Conservation (phyloP, 352 stramenopile species). For the Phytophthora sp. region DNA sequence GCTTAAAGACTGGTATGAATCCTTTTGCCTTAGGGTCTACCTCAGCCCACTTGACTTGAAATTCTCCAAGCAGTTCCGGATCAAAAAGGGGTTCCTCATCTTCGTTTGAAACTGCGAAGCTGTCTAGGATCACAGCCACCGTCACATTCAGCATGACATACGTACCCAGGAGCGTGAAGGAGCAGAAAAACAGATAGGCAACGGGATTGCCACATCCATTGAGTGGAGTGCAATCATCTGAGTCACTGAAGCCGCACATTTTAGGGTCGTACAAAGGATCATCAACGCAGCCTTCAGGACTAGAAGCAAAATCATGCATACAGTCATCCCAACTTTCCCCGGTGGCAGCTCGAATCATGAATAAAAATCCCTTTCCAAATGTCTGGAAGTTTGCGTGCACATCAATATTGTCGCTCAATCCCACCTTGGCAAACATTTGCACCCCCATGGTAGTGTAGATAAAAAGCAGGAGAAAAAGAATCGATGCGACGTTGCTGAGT, state of each 20-base stretch:
- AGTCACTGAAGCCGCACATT: slow-evolving; percentile 78
- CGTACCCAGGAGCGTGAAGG: slow-evolving; percentile 92
- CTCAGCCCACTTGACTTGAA: slow-evolving; percentile 85
- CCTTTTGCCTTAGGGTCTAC: slow-evolving; percentile 90
- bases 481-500: slow-evolving; percentile 89
- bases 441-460: slow-evolving; percentile 93
- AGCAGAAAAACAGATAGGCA: slow-evolving; percentile 76
- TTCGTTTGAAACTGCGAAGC: slow-evolving; percentile 83
- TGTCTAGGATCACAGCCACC: slow-evolving; percentile 94
- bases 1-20: slow-evolving; percentile 75
- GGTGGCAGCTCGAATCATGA: slow-evolving; percentile 91
- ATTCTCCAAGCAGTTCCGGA: slow-evolving; percentile 85
- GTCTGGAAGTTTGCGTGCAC: slow-evolving; percentile 92
- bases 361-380: slow-evolving; percentile 89
- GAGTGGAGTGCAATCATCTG: slow-evolving; percentile 62
- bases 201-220: slow-evolving; percentile 80
- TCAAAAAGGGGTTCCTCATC: slow-evolving; percentile 90
- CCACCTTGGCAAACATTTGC: slow-evolving; percentile 91
- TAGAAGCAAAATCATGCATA: slow-evolving; percentile 85
- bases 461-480: slow-evolving; percentile 93
- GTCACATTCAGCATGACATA: slow-evolving; percentile 95
- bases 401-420: slow-evolving; percentile 75
- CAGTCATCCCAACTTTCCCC: slow-evolving; percentile 93
- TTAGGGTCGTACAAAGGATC: slow-evolving; percentile 57
- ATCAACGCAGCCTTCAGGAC: slow-evolving; percentile 55